Conservation (phyloP, 257 asterid genomes). For the Hygrophila difformis region DNA sequence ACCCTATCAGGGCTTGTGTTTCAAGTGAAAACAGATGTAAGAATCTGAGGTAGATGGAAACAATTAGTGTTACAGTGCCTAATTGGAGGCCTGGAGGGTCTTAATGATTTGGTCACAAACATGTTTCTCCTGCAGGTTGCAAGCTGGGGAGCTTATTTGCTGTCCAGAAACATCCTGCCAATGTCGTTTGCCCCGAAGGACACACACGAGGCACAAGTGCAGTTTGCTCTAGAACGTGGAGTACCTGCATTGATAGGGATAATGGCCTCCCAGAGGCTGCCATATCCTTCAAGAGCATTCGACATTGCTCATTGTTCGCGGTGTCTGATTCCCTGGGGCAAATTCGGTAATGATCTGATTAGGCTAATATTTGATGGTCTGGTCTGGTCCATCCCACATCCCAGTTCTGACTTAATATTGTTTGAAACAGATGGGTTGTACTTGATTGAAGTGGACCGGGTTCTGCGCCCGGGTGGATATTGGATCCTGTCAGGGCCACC, state of each 20-base stretch:
- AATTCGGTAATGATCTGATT: conserved; percentile 35
- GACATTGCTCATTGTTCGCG: conserved; percentile 97
- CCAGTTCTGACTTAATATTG: not conserved
- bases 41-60: too few relatives aligned
- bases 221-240: conserved; percentile 89
- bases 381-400: not conserved
- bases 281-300: conserved; percentile 89
- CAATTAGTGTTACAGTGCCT: too few relatives aligned
- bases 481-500: conserved; percentile 99
- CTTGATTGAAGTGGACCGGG: conserved; percentile 78
- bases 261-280: conserved; percentile 63
- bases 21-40: too few relatives aligned
- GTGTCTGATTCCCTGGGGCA: conserved; percentile 90
- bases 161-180: conserved; percentile 59
- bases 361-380: not conserved
- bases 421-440: conserved; percentile 68
- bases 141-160: conserved; percentile 95
- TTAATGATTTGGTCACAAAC: too few relatives aligned
- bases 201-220: conserved; percentile 92
- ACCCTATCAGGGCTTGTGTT: too few relatives aligned
- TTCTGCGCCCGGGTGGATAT: conserved; percentile 88
- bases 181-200: conserved; percentile 90
- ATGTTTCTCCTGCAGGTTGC: conserved; percentile 53
- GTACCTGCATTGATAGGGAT: conserved; percentile 83
- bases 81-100: too few relatives aligned